Evolutionary conservation across 108 stramenopile species (phyloP).

Genomic region (Skeletonema marinoi): DNA sequence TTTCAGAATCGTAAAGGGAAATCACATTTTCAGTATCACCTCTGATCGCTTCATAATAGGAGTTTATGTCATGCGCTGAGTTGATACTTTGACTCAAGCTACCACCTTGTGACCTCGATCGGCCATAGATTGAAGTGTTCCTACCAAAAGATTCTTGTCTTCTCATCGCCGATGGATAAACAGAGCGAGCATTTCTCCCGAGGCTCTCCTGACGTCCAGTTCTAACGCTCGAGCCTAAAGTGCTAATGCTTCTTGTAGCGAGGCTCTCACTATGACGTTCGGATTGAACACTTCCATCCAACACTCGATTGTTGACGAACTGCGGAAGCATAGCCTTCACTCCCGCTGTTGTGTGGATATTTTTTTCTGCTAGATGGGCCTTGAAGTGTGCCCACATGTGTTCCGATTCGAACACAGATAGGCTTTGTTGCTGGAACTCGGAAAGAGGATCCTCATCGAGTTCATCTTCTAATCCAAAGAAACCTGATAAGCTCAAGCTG

Average conservation of each 20-base stretch:
- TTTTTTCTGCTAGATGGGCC: background rate
- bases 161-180: background rate
- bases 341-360: background rate
- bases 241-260: background rate
- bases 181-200: too few species aligned
- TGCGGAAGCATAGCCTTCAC: background rate
- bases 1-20: background rate
- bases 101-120: background rate
- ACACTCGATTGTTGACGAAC: background rate
- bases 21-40: background rate
- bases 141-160: background rate
- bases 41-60: background rate
- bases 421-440: background rate
- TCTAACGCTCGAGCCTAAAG: background rate
- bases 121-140: background rate
- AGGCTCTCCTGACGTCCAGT: too few species aligned
- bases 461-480: background rate
- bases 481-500: background rate
- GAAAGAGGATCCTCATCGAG: background rate
- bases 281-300: background rate
- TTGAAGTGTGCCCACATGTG: conserved; percentile 11
- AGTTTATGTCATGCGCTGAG: background rate
- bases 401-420: conserved; percentile 1
- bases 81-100: background rate
- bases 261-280: background rate